Percentiles rank a stretch among this genome's conserved stretches.
Conservation (phyloP, 306 rosid species). For the Prunus kanzakura region DNA sequence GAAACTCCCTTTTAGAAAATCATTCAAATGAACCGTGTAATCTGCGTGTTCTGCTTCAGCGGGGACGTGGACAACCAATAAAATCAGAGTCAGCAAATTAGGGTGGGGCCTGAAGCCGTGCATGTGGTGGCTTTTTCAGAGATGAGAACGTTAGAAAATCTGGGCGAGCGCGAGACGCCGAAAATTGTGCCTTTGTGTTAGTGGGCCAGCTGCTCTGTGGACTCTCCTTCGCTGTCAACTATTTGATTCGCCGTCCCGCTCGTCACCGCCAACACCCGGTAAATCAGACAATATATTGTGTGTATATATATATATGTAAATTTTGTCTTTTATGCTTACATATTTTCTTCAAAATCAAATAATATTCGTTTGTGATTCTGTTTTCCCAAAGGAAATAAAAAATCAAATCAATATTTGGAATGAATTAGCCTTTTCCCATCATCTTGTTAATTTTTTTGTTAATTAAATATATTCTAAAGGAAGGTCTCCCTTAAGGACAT, state of each 20-base stretch:
- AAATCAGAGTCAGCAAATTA: not conserved
- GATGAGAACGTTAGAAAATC: constrained; percentile 15
- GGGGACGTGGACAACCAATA: not conserved
- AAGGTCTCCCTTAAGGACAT: no score
- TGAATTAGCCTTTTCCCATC: no score
- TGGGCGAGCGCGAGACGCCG: constrained; percentile 29
- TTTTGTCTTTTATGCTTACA: not conserved
- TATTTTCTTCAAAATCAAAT: not conserved
- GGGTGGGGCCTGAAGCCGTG: not conserved
- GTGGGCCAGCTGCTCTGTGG: not conserved
- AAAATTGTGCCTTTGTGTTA: constrained; percentile 31
- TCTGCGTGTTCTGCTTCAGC: not conserved
- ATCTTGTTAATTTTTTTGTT: not conserved
- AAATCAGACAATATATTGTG: not conserved
- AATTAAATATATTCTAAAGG: no score
- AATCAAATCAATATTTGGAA: no score
- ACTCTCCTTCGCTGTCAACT: not conserved
- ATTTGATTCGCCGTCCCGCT: not conserved
- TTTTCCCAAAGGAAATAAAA: no score
- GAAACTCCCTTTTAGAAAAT: no score
- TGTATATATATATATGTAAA: not conserved
- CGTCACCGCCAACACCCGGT: constrained; percentile 33
- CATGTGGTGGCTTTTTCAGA: constrained; percentile 25
- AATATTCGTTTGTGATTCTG: not conserved
- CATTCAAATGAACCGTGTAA: not conserved